phyloP scores from a whole-genome alignment of 2,329 filamentous ascomycete species.

The Neonectria faginata region DNA sequence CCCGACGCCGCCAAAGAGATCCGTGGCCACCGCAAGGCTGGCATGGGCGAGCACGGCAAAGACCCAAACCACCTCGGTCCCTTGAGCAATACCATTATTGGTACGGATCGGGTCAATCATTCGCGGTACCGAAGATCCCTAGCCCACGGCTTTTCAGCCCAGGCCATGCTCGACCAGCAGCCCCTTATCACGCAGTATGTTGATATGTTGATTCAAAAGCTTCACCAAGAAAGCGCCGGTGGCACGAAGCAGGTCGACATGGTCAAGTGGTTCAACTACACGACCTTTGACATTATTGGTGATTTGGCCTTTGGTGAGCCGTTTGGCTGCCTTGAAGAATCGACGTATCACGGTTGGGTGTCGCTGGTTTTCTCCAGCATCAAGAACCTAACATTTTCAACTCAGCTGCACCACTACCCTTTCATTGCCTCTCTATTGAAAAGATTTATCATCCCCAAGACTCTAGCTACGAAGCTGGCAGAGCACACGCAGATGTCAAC shows the following conservation, averaged over 20 bases:
- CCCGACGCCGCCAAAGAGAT: constrained; percentile 25
- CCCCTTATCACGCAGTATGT: constrained; percentile 45
- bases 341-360: constrained; percentile 44
- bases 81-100: constrained; percentile 31
- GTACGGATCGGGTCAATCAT: constrained; percentile 35
- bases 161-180: constrained; percentile 48
- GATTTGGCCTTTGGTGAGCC: constrained; percentile 47
- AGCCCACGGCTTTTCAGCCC: constrained; percentile 46
- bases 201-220: constrained; percentile 40
- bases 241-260: constrained; percentile 36
- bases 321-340: constrained; percentile 44
- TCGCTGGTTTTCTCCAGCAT: constrained; percentile 30
- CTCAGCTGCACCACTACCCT: constrained; percentile 1
- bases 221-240: constrained; percentile 30
- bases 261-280: constrained; percentile 44
- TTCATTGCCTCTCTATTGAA: constrained; percentile 8
- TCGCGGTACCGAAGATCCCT: constrained; percentile 39
- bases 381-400: constrained; percentile 8
- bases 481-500: constrained; percentile 14
- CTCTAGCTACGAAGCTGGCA: constrained; percentile 13
- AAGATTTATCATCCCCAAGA: constrained; percentile 5
- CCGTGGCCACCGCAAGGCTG: constrained; percentile 30
- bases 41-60: constrained; percentile 27
- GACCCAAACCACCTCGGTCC: constrained; percentile 1
- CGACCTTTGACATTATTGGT: constrained; percentile 49